phyloP scores from a whole-genome alignment of 805 yeast species.

The Ogataea zsoltii region DNA sequence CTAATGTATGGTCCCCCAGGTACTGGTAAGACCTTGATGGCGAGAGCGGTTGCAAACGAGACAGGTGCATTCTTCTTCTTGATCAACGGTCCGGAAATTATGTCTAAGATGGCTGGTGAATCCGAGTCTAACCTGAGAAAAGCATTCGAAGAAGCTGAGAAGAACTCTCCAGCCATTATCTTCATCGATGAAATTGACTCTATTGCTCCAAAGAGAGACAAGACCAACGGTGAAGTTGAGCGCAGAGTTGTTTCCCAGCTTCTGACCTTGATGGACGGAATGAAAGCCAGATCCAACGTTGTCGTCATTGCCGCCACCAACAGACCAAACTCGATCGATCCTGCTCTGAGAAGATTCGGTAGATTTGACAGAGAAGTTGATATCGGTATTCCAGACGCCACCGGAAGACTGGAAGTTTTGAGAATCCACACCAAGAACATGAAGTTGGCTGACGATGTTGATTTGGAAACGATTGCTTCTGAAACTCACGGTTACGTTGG shows the following conservation, averaged over 20 bases:
- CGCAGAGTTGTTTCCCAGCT: slow-evolving; percentile 98
- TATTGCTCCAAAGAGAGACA: slow-evolving; percentile 99
- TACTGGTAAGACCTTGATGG: slow-evolving; percentile 99
- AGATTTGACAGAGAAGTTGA: slow-evolving; percentile 86
- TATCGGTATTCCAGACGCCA: slow-evolving; percentile 94
- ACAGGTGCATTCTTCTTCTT: slow-evolving; percentile 98
- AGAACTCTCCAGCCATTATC: slow-evolving; percentile 95
- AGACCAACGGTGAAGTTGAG: slow-evolving; percentile 99
- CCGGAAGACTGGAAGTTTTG: slow-evolving; percentile 95
- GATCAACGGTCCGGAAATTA: slow-evolving; percentile 98
- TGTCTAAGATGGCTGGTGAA: slow-evolving; percentile 99
- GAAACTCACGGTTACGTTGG: slow-evolving; percentile 99
- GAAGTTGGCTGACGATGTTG: slow-evolving; percentile 95
- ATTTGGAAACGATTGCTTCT: slow-evolving; percentile 90
- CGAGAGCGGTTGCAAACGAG: slow-evolving; percentile 99
- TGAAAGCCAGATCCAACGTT: slow-evolving; percentile 98
- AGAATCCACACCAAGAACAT: slow-evolving; percentile 98
- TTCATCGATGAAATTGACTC: slow-evolving; percentile 99
- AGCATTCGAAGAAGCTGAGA: slow-evolving; percentile 99
- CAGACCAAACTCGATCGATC: slow-evolving; percentile 84
- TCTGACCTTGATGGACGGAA: slow-evolving; percentile 98
- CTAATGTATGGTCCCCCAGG: slow-evolving; percentile 99
- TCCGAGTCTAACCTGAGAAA: slow-evolving; percentile 95
- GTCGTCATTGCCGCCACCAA: slow-evolving; percentile 98
- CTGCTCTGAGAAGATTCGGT: slow-evolving; percentile 83